phyloP scores from a whole-genome alignment of 768 basidiomycete species.

The Paxillus rubicundulus region DNA sequence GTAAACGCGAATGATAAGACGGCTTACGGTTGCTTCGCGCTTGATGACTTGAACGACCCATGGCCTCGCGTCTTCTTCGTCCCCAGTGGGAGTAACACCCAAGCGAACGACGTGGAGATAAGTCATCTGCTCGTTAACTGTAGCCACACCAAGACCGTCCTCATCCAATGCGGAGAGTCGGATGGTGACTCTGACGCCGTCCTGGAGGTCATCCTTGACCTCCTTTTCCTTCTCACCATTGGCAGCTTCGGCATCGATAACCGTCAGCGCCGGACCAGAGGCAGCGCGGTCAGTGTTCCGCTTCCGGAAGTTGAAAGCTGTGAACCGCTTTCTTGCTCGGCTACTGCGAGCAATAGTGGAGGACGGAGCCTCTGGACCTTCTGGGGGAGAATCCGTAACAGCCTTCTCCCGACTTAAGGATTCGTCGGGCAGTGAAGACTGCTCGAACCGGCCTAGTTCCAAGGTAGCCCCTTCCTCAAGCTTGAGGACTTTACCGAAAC shows the following conservation, averaged over 20 bases:
- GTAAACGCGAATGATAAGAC: neutral
- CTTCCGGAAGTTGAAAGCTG: conserved; percentile 66
- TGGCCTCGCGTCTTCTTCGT: conserved; percentile 61
- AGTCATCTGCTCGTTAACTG: conserved; percentile 83
- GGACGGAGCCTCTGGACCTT: conserved; percentile 12
- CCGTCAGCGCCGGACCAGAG: conserved; percentile 76
- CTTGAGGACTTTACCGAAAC: conserved; percentile 72
- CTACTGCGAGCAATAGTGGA: conserved; percentile 12
- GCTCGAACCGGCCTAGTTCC: conserved; percentile 76
- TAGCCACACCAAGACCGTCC: conserved; percentile 61
- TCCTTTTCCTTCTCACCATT: conserved; percentile 41
- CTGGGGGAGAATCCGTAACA: conserved; percentile 9
- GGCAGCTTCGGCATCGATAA: conserved; percentile 66
- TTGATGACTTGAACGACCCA: conserved; percentile 95
- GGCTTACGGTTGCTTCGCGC: conserved; percentile 76
- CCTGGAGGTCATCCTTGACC: conserved; percentile 46
- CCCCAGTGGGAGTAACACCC: conserved; percentile 41
- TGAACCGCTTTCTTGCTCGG: conserved; percentile 54
- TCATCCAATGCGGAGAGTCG: conserved; percentile 79
- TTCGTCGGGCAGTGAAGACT: conserved; percentile 24
- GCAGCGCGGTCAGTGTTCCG: conserved; percentile 42
- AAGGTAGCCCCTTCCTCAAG: conserved; percentile 77
- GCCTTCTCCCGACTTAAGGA: conserved; percentile 16
- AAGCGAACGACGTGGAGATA: conserved; percentile 83
- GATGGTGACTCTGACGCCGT: conserved; percentile 78